phyloP scores from a whole-genome alignment of 1,284 basidiomycete genomes.

The Irpex rosettiformis region DNA sequence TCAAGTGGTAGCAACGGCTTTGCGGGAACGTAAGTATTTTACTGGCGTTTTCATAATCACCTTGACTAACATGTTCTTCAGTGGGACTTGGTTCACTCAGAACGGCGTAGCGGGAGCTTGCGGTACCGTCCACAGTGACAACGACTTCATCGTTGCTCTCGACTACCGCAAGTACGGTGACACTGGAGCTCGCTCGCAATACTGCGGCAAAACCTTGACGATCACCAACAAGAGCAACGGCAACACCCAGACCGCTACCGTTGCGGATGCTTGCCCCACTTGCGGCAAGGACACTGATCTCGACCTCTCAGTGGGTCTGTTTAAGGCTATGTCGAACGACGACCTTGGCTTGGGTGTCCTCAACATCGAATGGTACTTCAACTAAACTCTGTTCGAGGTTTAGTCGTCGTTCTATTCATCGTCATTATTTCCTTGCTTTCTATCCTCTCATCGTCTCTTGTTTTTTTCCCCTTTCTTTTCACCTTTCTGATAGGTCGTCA shows the following conservation, averaged over 20 bases:
- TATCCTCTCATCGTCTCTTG: too few species aligned
- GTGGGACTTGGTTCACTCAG: slow-evolving; percentile 46
- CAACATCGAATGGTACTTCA: slow-evolving; percentile 42
- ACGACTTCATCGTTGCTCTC: slow-evolving; percentile 64
- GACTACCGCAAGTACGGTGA: slow-evolving; percentile 52
- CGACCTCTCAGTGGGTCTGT: slow-evolving; percentile 79
- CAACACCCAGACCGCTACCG: slow-evolving; percentile 55
- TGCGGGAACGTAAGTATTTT: slow-evolving; percentile 43
- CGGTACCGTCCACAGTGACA: slow-evolving; percentile 63
- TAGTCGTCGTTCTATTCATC: not conserved
- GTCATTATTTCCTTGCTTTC: slow-evolving; percentile 10
- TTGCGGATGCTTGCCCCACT: slow-evolving; percentile 84
- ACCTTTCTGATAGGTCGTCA: slow-evolving; percentile 3
- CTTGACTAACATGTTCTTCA: slow-evolving; percentile 10
- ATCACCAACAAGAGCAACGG: slow-evolving; percentile 63
- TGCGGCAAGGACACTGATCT: slow-evolving; percentile 67
- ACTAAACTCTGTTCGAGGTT: not conserved
- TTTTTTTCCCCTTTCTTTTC: slow-evolving; percentile 5
- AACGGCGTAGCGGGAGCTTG: slow-evolving; percentile 70
- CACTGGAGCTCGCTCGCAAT: slow-evolving; percentile 40
- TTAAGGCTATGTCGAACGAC: slow-evolving; percentile 37
- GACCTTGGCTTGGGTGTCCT: slow-evolving; percentile 45
- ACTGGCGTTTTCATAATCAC: not conserved
- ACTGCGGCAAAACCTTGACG: slow-evolving; percentile 64
- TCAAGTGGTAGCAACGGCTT: not conserved